Evolutionary conservation across 2,329 filamentous ascomycete species (phyloP), one percentile per base, ranked within the genome.

Genomic region (Bipolaris gigantea): DNA sequence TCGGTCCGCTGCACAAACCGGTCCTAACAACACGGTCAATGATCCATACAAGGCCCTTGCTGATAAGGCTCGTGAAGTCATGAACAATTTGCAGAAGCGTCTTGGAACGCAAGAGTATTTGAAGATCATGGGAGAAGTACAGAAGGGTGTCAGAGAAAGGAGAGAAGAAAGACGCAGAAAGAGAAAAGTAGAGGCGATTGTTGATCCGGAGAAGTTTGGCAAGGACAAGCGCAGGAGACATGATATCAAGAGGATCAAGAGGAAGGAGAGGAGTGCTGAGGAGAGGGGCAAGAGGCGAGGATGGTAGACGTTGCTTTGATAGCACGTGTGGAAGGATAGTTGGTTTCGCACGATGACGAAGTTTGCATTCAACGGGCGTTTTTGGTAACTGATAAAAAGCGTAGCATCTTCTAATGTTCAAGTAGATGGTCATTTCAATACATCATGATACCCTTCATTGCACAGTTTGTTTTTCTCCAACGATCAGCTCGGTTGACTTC

Each of bases 161-260:
- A 81, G 94, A 62, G 85, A 90, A 70, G 84, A 86, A 66, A 80
- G 95, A 60, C 85, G 88, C 49, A 85, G 82, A 60, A 99, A 99
- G 83, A 84, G 94, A 67, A 90, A 90, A 76, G 90, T 97, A 60
- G 92, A 95, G 71, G 90, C 90, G 10, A 86, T 99, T 21, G 83
- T 83, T 45, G 85, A 89, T 68, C 94, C 94, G 1, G 93, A 87
- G 79, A 94, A 94, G 80, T 64, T 62, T 50, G 67, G 63, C 15
- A 92, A 87, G 77, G 88, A 88, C 73, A 95, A 90, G 81, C 88
- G 87, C 72, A 89, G 85, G 73, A 87, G 88, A 0, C 77, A 82
- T 67, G 88, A 91, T 76, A 85, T 68, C 8, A 64, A 66, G 59
- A 72, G 65, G 57, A 66, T 63, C 7, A 73, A 67, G 58, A 86